phyloP scores from a whole-genome alignment of 139 green algal species.

The Chlorella sorokiniana region DNA sequence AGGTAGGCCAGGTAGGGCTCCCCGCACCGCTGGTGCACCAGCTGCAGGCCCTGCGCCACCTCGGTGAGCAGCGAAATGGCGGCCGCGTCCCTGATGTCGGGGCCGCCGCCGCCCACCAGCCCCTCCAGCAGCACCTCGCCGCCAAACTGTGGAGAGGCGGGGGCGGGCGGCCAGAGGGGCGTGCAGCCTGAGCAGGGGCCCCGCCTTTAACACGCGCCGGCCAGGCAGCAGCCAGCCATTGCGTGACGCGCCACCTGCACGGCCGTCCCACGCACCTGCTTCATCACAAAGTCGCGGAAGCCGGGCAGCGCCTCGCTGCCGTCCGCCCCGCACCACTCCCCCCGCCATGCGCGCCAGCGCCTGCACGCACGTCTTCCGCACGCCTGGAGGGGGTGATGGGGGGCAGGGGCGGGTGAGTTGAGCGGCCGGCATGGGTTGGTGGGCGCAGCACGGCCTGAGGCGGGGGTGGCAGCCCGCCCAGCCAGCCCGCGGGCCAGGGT shows the following conservation, averaged over 20 bases:
- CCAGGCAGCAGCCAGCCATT: background rate
- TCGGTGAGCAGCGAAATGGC: constrained; percentile 70
- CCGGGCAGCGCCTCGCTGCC: constrained; percentile 47
- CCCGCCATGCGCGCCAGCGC: constrained; percentile 53
- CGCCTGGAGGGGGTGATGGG: background rate
- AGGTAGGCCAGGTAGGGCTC: constrained; percentile 63
- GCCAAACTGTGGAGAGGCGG: constrained; percentile 53
- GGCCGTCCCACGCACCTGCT: constrained; percentile 49
- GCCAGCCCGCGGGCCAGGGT: background rate
- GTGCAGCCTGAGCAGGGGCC: background rate
- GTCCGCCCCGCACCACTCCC: constrained; percentile 54
- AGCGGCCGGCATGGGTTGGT: background rate
- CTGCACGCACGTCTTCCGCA: constrained; percentile 48
- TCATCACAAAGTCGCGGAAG: constrained; percentile 63
- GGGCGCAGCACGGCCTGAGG: background rate
- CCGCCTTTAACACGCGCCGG: background rate
- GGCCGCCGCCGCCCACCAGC: constrained; percentile 36
- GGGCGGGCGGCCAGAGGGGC: background rate
- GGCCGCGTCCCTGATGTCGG: constrained; percentile 71
- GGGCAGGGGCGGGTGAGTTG: background rate
- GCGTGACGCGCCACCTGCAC: background rate
- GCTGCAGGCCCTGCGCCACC: constrained; percentile 59
- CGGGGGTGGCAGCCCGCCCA: background rate
- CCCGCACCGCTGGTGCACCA: constrained; percentile 53
- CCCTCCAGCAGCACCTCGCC: constrained; percentile 63